A percentile compares a stretch with the other conserved stretches of the same genome.
Evolutionary conservation across 2,329 filamentous ascomycete genomes (phyloP).

Genomic region (Calonectria ilicicola): DNA sequence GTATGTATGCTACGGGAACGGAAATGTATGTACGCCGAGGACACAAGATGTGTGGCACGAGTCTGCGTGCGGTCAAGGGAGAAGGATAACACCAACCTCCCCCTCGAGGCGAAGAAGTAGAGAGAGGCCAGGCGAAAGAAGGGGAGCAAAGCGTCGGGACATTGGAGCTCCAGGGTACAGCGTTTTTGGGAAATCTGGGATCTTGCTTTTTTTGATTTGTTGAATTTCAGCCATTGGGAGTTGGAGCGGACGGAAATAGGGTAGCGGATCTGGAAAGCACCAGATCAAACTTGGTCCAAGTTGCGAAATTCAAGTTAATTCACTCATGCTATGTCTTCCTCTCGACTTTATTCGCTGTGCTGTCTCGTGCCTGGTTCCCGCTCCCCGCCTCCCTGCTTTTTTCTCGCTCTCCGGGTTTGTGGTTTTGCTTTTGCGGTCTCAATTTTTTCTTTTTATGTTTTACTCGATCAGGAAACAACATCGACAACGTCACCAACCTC

Average conservation of each 20-base stretch:
- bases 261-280: conserved; percentile 4
- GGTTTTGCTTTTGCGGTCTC: neutral
- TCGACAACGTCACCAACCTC: conserved; percentile 8
- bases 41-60: neutral
- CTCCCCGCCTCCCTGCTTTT: no score
- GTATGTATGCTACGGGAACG: conserved; percentile 16
- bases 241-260: neutral
- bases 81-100: neutral
- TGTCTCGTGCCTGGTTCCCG: neutral
- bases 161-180: neutral
- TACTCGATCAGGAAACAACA: neutral
- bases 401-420: no score
- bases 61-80: neutral
- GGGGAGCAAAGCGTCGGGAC: neutral
- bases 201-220: neutral
- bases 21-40: conserved; percentile 7
- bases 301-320: conserved; percentile 5
- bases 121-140: neutral
- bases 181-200: neutral
- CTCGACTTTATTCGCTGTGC: neutral
- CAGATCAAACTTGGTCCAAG: conserved; percentile 8
- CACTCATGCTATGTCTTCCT: neutral
- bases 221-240: neutral
- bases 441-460: no score
- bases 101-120: neutral